Base-by-base conservation (phyloP, 2,329 filamentous ascomycete genomes). In the Hymenoscyphus scutula region DNA sequence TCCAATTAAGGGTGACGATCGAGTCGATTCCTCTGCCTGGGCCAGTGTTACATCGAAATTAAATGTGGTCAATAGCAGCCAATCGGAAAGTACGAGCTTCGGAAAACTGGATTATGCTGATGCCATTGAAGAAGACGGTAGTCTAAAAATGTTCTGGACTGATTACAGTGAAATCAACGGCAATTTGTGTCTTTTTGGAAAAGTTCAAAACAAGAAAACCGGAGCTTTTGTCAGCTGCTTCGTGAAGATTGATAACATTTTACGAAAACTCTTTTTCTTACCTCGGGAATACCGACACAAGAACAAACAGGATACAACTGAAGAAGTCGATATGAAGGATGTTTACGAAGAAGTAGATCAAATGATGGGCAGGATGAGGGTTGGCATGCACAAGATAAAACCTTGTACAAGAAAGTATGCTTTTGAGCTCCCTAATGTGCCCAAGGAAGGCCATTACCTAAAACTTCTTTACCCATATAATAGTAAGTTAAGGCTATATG, bases 381-480 rank as follows among this genome's bases (percentile, higher is more conserved):
- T 98, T 58, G 85, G 83, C 54, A 90, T 92, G 85, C 90, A 95
- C 82, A 98, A 97, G 79, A 94, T 96, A 79, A 99, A 98, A 79
- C 82, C 88, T 4, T 95, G 88, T 76, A 89, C 85, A 7, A 84
- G 95, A 66, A 98, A 97, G 75, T 99, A 99, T 73, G 95, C 95
- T 0, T 99, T 99, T 75, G 95, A 99, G 75, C 79, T 99, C 59
- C 84, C 89, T 1, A 89, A 87, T 60, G 87, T 99, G 62, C 95
- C 95, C 1, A 93, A 89, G 73, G 92, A 98, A 76, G 87, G 86
- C 1, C 87, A 97, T 67, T 99, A 99, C 73, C 81, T 99, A 67
- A 98, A 99, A 76, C 82, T 97, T n/a, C 81, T 98, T 25, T 99
- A 99, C 73, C 91, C 94, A 3, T 99, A 99, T 73, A 89, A 90